A percentile compares a stretch with the other conserved stretches of the same genome.
phyloP scores from a whole-genome alignment of 2,329 filamentous ascomycete species.

The Penicillium sp. region DNA sequence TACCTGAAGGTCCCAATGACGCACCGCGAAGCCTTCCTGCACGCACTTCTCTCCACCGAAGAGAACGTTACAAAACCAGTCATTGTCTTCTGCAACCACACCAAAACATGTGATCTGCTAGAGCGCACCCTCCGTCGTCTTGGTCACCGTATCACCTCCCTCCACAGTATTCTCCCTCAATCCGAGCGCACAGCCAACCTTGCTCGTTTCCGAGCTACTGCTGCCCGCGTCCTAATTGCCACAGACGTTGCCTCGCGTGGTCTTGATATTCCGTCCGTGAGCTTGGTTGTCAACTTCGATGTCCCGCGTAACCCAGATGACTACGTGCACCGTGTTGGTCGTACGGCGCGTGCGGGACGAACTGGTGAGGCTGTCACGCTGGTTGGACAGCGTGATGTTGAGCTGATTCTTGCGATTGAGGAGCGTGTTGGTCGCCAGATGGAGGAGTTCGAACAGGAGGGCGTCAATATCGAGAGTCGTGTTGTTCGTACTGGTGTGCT shows the following conservation, averaged over 20 bases:
- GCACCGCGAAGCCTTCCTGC: conserved; percentile 92
- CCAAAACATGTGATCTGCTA: conserved; percentile 81
- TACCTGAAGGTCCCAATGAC: conserved; percentile 88
- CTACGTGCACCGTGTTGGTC: conserved; percentile 94
- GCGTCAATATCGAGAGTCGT: conserved; percentile 88
- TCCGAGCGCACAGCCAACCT: conserved; percentile 83
- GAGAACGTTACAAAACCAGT: conserved; percentile 72
- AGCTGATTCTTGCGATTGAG: conserved; percentile 89
- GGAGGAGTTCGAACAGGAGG: conserved; percentile 83
- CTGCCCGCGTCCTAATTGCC: conserved; percentile 85
- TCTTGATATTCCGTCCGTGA: conserved; percentile 91
- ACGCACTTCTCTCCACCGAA: conserved; percentile 80
- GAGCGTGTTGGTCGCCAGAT: conserved; percentile 74
- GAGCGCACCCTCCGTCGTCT: conserved; percentile 85
- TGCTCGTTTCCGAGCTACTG: conserved; percentile 84
- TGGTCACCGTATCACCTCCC: conserved; percentile 83
- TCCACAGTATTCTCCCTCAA: conserved; percentile 87
- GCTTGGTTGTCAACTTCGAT: conserved; percentile 91
- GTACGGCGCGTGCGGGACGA: conserved; percentile 89
- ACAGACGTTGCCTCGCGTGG: conserved; percentile 94
- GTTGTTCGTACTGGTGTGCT: conserved; percentile 76
- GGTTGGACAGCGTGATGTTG: conserved; percentile 89
- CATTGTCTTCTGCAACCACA: conserved; percentile 95
- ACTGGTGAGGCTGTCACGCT: conserved; percentile 81
- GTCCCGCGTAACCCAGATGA: conserved; percentile 94